These are phyloP conservation scores for Phytophthora idaei DNA, from an alignment of 352 stramenopile species.

Conservation along the genomic window DNA sequence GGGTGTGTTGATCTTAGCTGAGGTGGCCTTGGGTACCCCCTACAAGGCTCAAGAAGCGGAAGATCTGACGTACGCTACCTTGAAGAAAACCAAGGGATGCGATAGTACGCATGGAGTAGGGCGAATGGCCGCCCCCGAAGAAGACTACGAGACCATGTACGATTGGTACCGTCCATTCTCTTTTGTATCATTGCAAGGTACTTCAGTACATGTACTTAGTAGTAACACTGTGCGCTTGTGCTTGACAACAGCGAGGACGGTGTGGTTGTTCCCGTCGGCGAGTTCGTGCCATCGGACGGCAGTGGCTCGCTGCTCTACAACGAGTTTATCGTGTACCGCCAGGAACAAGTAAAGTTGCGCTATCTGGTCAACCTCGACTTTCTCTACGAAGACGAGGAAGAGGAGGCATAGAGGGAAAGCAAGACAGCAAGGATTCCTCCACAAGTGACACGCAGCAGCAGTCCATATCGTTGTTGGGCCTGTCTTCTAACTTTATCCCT, in stretches of 20 bases:
- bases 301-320: slow-evolving; percentile 71
- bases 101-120: slow-evolving; percentile 63
- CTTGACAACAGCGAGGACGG: slow-evolving; percentile 40
- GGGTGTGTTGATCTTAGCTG: slow-evolving; percentile 65
- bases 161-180: slow-evolving; percentile 2
- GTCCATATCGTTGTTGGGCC: slow-evolving; percentile 34
- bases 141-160: slow-evolving; percentile 52
- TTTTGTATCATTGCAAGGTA: background rate
- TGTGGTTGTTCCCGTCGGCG: slow-evolving; percentile 60
- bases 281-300: slow-evolving; percentile 56
- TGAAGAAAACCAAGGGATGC: slow-evolving; percentile 42
- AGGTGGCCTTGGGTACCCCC: slow-evolving; percentile 63
- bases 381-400: slow-evolving; percentile 42
- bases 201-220: no score
- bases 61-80: slow-evolving; percentile 53
- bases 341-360: slow-evolving; percentile 68
- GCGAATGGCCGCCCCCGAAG: slow-evolving; percentile 55
- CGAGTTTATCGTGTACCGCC: slow-evolving; percentile 77
- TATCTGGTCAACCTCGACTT: slow-evolving; percentile 69
- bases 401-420: slow-evolving; percentile 14
- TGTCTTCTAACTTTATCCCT: slow-evolving; percentile 52
- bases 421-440: background rate
- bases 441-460: slow-evolving; percentile 25
- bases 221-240: background rate
- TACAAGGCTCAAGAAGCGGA: slow-evolving; percentile 58